These are phyloP conservation scores for Verticillium isaacii DNA, from an alignment of 2,329 filamentous ascomycete species.

Conservation along the genomic window DNA sequence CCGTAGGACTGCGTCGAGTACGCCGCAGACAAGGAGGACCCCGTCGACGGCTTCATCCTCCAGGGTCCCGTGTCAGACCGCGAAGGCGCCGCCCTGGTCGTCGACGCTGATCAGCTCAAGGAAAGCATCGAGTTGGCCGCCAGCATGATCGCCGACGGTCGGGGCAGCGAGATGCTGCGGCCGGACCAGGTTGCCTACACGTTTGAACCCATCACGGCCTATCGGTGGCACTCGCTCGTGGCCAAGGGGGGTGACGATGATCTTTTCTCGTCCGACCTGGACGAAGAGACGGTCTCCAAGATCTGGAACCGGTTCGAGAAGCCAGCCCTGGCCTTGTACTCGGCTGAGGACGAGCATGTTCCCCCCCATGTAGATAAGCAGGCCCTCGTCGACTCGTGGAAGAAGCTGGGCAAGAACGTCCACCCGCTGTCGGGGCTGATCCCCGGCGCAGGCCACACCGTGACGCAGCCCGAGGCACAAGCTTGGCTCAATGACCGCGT, in stretches of 20 bases:
- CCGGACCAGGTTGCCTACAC: not conserved
- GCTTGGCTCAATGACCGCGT: constrained; percentile 46
- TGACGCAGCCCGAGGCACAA: constrained; percentile 38
- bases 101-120: constrained; percentile 37
- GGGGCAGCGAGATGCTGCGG: constrained; percentile 45
- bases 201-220: constrained; percentile 41
- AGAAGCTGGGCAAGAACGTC: constrained; percentile 34
- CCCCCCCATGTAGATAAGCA: constrained; percentile 53
- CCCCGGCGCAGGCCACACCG: constrained; percentile 47
- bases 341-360: constrained; percentile 62
- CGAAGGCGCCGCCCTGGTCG: constrained; percentile 50
- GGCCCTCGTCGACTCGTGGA: constrained; percentile 54
- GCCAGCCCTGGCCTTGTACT: constrained; percentile 60
- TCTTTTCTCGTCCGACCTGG: constrained; percentile 79
- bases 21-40: constrained; percentile 34
- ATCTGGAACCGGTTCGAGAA: constrained; percentile 64
- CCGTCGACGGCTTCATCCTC: constrained; percentile 71
- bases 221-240: constrained; percentile 45
- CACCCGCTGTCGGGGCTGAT: constrained; percentile 49
- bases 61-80: constrained; percentile 79
- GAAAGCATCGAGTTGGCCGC: constrained; percentile 43
- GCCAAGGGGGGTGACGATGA: constrained; percentile 68
- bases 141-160: constrained; percentile 50
- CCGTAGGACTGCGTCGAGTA: constrained; percentile 54
- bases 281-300: constrained; percentile 43